Base-by-base conservation (phyloP, 345 rosid genomes). In the Hibiscus trionum region DNA sequence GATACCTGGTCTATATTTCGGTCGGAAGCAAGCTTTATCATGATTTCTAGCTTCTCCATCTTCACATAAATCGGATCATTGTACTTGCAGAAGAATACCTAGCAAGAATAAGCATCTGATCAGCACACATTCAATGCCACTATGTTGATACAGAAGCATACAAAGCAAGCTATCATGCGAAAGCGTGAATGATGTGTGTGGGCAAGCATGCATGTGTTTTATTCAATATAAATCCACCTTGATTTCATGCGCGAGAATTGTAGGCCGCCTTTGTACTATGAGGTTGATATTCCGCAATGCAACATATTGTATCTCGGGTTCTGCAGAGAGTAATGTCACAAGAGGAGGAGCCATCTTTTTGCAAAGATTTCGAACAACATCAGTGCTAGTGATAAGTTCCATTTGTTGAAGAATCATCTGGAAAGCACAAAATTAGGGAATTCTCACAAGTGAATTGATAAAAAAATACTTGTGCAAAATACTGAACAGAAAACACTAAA, bases 301-400 rank as follows among this genome's bases (percentile, higher is more conserved):
- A 82, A 96, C 98, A 85, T 95, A 95, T 70, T 95, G 99, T 70
- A 95, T 93, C 87, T 95, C 99, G 57, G 99, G 97, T 86, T 95
- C 98, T 12, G 97, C 98, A 35, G 99, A 96, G 65, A 96, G 95
- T 74, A 96, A 80, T 42, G 99, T 96, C 78, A 96, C 98, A 80
- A 96, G 97, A 85, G 98, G 99, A 72, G 99, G 99, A 76, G 99
- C 99, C 99, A 96, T 96, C 88, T 96, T 96, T 86, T 96, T 96
- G 88, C 99, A 96, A 75, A 96, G 98, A 91, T 93, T 96, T 74
- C 98, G 86, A 72, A 96, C 98, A 73, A 96, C 98, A 57, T 93
- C 99, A 55, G 99, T 89, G 83, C 99, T 95, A 14, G 91, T 91
- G 69, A 96, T 93, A 76, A 93, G 94, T 73, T 96, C 99, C 99